Conservation (phyloP, 495 filamentous ascomycete genomes). For the Cercophora sp. region DNA sequence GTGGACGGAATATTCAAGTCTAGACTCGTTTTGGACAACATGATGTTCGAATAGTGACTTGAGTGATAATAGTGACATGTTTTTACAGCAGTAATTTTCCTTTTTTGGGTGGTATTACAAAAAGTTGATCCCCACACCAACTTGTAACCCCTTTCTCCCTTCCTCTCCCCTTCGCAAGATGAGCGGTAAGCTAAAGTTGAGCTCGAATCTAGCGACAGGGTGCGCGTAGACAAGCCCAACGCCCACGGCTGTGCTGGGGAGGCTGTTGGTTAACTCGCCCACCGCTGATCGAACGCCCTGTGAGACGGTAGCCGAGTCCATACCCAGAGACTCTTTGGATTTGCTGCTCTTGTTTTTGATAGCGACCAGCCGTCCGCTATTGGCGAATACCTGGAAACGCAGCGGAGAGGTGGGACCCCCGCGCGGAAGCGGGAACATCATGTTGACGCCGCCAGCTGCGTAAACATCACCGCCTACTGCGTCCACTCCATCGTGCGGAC, state of each 20-base stretch:
- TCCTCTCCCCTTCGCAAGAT: conserved; percentile 78
- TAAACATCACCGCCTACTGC: conserved; percentile 89
- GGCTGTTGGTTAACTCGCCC: conserved; percentile 62
- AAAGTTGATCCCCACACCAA: conserved; percentile 93
- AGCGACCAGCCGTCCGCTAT: conserved; percentile 79
- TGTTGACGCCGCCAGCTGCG: conserved; percentile 77
- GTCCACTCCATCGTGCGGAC: conserved; percentile 79
- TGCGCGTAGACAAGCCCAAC: conserved; percentile 92
- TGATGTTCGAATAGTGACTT: too few relatives aligned
- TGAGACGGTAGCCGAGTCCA: conserved; percentile 42
- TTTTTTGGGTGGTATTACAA: too few relatives aligned
- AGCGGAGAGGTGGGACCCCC: conserved; percentile 77
- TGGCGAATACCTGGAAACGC: conserved; percentile 83
- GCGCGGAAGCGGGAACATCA: conserved; percentile 78
- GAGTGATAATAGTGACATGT: too few relatives aligned
- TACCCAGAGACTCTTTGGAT: conserved; percentile 33
- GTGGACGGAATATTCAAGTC: too few relatives aligned
- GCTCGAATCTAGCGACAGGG: conserved; percentile 84
- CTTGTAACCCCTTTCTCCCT: conserved; percentile 81
- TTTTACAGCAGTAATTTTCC: too few relatives aligned
- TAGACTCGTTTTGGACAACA: too few relatives aligned
- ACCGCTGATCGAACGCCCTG: conserved; percentile 52
- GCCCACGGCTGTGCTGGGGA: conserved; percentile 84
- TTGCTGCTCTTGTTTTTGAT: conserved; percentile 55
- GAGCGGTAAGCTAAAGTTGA: conserved; percentile 89